These are phyloP conservation scores for Mycena sp. DNA, from an alignment of 1,284 basidiomycete genomes.

Conservation along the genomic window DNA sequence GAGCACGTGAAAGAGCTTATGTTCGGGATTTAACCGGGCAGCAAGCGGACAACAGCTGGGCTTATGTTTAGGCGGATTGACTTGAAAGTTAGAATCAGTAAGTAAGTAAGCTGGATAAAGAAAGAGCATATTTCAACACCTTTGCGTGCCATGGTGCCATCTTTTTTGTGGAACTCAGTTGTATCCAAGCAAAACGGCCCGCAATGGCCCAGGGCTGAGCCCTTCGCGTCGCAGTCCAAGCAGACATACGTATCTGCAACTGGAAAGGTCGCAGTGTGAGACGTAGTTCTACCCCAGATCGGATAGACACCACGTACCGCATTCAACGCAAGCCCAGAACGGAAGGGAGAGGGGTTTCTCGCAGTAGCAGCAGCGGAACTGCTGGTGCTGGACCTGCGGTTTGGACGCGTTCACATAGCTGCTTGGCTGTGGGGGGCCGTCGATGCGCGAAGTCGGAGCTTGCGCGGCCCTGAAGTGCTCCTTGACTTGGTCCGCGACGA, in stretches of 20 bases:
- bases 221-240: constrained; percentile 4
- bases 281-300: not conserved
- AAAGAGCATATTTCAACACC: too few relatives aligned
- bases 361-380: constrained; percentile 4
- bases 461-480: constrained; percentile 12
- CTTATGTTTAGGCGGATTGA: too few relatives aligned
- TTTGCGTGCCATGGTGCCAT: not conserved
- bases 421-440: not conserved
- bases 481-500: constrained; percentile 26
- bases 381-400: not conserved
- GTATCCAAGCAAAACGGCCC: too few relatives aligned
- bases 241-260: constrained; percentile 1
- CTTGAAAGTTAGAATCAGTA: too few relatives aligned
- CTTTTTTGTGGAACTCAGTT: not conserved
- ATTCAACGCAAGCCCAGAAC: constrained; percentile 14
- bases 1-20: not conserved
- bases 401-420: not conserved
- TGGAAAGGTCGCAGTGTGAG: not conserved
- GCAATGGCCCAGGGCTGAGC: not conserved
- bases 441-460: not conserved
- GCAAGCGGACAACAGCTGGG: too few relatives aligned
- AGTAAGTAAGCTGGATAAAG: too few relatives aligned
- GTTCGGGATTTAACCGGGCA: not conserved
- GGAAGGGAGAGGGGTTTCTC: not conserved
- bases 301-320: not conserved